Base-by-base conservation (phyloP, 2,329 filamentous ascomycete genomes). In the Scedosporium boydii region DNA sequence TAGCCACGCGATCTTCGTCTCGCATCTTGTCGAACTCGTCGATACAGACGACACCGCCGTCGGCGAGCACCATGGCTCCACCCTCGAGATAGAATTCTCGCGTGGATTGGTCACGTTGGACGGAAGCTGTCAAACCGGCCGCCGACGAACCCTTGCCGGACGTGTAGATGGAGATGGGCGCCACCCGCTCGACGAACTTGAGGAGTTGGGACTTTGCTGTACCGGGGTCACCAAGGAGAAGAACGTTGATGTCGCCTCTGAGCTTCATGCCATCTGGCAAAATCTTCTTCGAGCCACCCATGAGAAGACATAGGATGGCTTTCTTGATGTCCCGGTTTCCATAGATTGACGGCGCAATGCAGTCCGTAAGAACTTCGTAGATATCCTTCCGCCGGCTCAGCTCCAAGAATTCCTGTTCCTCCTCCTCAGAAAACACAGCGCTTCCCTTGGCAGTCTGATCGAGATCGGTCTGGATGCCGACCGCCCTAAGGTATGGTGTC, bases 1-100 rank as follows among this genome's bases (percentile, higher is more conserved):
- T 99, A 1, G 95, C 95, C 6, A 98, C 95, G 68, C 95, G 85
- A 70, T 99, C 95, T 74, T 99, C 95, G 72, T 99, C 95, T 65
- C 95, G 85, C 95, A 99, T 99, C 81, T 99, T 99, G 79, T 99
- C 95, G 72, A 99, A 99, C 76, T 99, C 95, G 72, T 99, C 95
- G 69, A 99, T 99, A 75, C 95, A 98, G 9, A 98, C 95, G 1
- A 98, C 93, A 69, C 95, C 95, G 2, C 93, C 93, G 68, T 99
- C 95, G 3, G 95, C 95, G 18, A 99, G 85, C 3, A 99, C 95
- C 95, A 99, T 98, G 38, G 95, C 95, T 76, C 95, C 95, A 57
- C 95, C 95, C 79, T 99, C 95, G 0, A 99, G 86, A 70, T 98
- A 99, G 75, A 99, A 99, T 73, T 99, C 95, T 60, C 95, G 85